These are phyloP conservation scores for Leccinum aurantiacum DNA, from an alignment of 768 basidiomycete species.

Conservation along the genomic window DNA sequence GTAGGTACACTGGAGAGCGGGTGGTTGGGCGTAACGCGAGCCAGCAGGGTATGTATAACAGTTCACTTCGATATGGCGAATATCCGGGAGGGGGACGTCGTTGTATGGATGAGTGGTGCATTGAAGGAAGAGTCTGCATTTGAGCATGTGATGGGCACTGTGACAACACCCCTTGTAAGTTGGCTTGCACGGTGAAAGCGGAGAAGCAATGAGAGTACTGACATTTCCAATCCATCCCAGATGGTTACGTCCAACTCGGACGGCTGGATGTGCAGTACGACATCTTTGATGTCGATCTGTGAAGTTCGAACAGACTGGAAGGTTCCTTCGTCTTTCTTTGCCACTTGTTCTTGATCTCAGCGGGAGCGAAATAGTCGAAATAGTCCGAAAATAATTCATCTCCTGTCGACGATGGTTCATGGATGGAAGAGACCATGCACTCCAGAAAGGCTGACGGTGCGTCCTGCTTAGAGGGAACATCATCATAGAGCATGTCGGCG, in stretches of 20 bases:
- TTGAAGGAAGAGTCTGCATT: constrained; percentile 25
- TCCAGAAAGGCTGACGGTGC: too few relatives aligned
- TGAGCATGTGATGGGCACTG: constrained; percentile 23
- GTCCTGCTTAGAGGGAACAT: too few relatives aligned
- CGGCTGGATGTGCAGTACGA: constrained; percentile 16
- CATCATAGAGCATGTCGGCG: too few relatives aligned
- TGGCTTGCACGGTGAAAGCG: background rate
- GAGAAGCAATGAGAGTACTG: constrained; percentile 2
- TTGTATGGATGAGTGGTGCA: constrained; percentile 17
- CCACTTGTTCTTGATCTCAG: background rate
- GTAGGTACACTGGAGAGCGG: constrained; percentile 18
- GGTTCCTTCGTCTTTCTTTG: background rate
- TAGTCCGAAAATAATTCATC: too few relatives aligned
- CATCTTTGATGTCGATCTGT: constrained; percentile 4
- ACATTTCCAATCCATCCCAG: constrained; percentile 27
- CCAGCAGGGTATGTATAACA: constrained; percentile 18
- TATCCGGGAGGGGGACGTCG: constrained; percentile 8
- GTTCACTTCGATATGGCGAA: constrained; percentile 20
- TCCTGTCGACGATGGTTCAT: too few relatives aligned
- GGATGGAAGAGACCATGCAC: too few relatives aligned
- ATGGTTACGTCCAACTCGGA: constrained; percentile 21
- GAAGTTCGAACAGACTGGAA: background rate
- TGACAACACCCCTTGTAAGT: constrained; percentile 1
- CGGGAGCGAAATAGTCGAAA: too few relatives aligned
- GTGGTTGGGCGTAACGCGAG: constrained; percentile 3